Evolutionary conservation across 768 basidiomycete genomes (phyloP), one percentile per base, ranked within the genome.

Genomic region (Mycena belliarum): DNA sequence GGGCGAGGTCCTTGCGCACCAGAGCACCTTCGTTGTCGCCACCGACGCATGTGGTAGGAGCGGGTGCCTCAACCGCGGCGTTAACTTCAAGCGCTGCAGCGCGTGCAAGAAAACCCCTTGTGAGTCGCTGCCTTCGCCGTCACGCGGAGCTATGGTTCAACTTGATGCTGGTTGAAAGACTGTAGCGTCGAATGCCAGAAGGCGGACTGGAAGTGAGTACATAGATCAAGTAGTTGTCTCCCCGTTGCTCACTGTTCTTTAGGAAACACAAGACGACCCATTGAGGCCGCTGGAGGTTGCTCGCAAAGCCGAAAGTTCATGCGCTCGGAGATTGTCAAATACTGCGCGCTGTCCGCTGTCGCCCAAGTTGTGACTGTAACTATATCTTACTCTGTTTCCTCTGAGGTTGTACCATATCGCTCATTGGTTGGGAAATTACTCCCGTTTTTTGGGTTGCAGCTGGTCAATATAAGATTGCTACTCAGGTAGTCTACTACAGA

Each of bases 161-260:
- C 8, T 8, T n/a, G n/a, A n/a, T n/a, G n/a, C n/a, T n/a, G n/a
- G n/a, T n/a, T n/a, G n/a, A n/a, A 29, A 70, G 68, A 70, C 49
- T 71, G 70, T 50, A 57, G 65, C n/a, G 52, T 63, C 9, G 61
- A 66, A 35, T 71, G 70, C 45, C 70, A 70, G 52, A 65, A 55
- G 29, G 64, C 60, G 15, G 63, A 69, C 55, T 71, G 70, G 70
- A 60, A 62, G 70, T 68, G 48, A 47, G 73, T 44, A n/a, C n/a
- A n/a, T 9, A 0, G 4, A 4, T 41, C n/a, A n/a, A 18, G 15
- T 18, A 72, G 67, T 61, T 68, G 53, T 60, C 68, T 45, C 61
- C 68, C 49, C 63, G 66, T 49, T 44, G 35, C 16, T 35, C 15
- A 16, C n/a, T 40, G 6, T 15, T 44, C 16, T 16, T 14, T n/a